These are phyloP conservation scores for Talinum fruticosum DNA, from an alignment of 148 eudicot species.

Conservation along the genomic window DNA sequence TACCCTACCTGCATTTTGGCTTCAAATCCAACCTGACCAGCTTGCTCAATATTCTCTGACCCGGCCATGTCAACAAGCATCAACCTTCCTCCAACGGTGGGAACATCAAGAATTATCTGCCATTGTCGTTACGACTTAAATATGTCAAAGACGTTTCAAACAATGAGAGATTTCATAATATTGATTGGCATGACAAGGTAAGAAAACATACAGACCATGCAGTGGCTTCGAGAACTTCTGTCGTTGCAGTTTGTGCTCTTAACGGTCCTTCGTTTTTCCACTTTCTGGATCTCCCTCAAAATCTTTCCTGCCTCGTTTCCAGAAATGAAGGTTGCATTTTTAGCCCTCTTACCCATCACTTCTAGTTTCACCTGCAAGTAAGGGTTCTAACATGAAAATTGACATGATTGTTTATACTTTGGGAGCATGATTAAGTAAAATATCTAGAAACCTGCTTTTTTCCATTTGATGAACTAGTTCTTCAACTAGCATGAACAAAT, in stretches of 20 bases:
- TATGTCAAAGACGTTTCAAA: neutral
- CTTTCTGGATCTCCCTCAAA: constrained; percentile 90
- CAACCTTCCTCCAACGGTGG: constrained; percentile 91
- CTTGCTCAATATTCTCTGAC: constrained; percentile 96
- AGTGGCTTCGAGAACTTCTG: constrained; percentile 94
- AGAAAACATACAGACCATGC: constrained; percentile 60
- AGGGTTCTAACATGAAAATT: neutral
- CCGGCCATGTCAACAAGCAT: constrained; percentile 99
- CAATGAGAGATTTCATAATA: neutral
- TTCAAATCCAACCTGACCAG: constrained; percentile 87
- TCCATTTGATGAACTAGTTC: neutral
- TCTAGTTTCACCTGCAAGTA: constrained; percentile 70
- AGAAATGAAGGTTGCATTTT: constrained; percentile 86
- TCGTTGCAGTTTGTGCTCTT: constrained; percentile 90
- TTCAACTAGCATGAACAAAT: neutral
- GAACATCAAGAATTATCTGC: constrained; percentile 92
- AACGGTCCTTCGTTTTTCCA: constrained; percentile 87
- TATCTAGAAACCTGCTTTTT: neutral
- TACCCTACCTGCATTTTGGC: constrained; percentile 88
- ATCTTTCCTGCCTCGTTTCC: constrained; percentile 95
- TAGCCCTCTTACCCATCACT: constrained; percentile 95
- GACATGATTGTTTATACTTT: neutral
- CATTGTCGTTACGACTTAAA: neutral
- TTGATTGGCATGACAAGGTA: neutral
- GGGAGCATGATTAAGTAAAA: neutral